A percentile compares a stretch with the other conserved stretches of the same genome.
These are phyloP conservation scores for Onygenales sp. DNA, from an alignment of 2,329 filamentous ascomycete species.

Conservation along the genomic window DNA sequence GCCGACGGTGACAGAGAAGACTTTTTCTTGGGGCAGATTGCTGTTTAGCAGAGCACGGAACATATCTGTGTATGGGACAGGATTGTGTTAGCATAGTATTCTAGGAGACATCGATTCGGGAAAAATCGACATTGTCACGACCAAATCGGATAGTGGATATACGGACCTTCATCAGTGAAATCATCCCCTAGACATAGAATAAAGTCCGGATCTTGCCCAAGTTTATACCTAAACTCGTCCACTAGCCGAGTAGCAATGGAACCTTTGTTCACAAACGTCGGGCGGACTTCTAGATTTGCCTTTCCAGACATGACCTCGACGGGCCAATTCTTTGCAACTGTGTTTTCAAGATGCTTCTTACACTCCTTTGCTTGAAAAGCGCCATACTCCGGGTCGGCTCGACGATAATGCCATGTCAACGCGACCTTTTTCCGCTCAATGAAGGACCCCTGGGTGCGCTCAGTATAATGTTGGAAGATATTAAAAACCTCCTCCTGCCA, in stretches of 20 bases:
- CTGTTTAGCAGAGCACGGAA: slow-evolving; percentile 67
- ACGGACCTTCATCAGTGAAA: slow-evolving; percentile 87
- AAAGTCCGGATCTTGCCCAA: slow-evolving; percentile 62
- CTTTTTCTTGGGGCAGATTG: slow-evolving; percentile 51
- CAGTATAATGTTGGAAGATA: slow-evolving; percentile 80
- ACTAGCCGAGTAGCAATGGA: slow-evolving; percentile 84
- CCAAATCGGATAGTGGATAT: neutral
- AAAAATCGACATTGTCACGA: slow-evolving; percentile 1
- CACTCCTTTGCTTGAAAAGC: slow-evolving; percentile 71
- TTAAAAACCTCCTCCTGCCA: slow-evolving; percentile 83
- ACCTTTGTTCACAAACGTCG: slow-evolving; percentile 95
- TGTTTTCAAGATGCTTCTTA: slow-evolving; percentile 68
- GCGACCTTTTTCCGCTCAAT: slow-evolving; percentile 92
- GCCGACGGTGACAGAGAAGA: slow-evolving; percentile 88
- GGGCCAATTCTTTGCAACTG: slow-evolving; percentile 69
- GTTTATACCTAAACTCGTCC: slow-evolving; percentile 51
- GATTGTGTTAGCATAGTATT: no score
- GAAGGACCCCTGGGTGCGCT: slow-evolving; percentile 78
- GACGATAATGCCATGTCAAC: slow-evolving; percentile 93
- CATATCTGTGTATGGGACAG: slow-evolving; percentile 45
- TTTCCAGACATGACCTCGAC: slow-evolving; percentile 97
- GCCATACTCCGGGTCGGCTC: slow-evolving; percentile 78
- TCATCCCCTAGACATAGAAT: slow-evolving; percentile 89
- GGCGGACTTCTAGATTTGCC: slow-evolving; percentile 93
- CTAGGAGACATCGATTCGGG: slow-evolving; percentile 5